phyloP scores from a whole-genome alignment of 139 green algal genomes.

The Chlamydomonas sphaeroides region DNA sequence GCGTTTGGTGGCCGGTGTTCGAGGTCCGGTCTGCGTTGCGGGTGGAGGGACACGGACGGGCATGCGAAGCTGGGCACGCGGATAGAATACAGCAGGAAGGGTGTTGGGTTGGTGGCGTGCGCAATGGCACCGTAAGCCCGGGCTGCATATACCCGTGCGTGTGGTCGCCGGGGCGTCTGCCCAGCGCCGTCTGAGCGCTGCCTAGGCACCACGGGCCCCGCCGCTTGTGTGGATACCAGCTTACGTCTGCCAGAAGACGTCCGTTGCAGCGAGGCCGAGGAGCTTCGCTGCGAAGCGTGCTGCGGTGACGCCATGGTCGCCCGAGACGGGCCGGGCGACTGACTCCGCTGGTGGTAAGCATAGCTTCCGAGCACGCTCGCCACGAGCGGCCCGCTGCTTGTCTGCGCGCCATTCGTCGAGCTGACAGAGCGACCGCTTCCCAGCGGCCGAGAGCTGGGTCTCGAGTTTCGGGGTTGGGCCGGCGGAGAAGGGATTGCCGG shows the following conservation, averaged over 20 bases:
- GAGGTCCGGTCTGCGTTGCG: slow-evolving; percentile 10
- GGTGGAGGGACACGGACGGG: no score
- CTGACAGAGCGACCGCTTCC: slow-evolving; percentile 1
- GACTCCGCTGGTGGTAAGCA: slow-evolving; percentile 4
- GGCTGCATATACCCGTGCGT: no score
- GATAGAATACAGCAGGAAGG: no score
- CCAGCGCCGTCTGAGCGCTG: no score
- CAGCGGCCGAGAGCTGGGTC: no score
- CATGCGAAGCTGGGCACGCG: no score
- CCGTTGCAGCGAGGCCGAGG: slow-evolving; percentile 23
- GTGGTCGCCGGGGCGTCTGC: no score
- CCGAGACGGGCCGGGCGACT: slow-evolving; percentile 7
- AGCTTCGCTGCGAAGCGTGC: not conserved
- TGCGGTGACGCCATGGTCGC: not conserved
- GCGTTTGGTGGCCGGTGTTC: not conserved
- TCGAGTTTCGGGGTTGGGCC: not conserved
- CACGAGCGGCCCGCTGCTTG: not conserved
- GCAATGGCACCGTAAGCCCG: no score
- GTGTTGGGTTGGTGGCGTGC: no score
- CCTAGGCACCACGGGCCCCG: no score
- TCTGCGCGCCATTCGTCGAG: not conserved
- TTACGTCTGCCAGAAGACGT: slow-evolving; percentile 20
- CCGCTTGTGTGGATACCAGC: no score
- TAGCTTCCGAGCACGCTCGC: slow-evolving; percentile 25
- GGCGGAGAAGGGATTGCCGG: slow-evolving; percentile 15